Percentiles rank a stretch among this genome's conserved stretches.
These are phyloP conservation scores for Candida hispaniensis DNA, from an alignment of 805 yeast genomes.

Conservation along the genomic window DNA sequence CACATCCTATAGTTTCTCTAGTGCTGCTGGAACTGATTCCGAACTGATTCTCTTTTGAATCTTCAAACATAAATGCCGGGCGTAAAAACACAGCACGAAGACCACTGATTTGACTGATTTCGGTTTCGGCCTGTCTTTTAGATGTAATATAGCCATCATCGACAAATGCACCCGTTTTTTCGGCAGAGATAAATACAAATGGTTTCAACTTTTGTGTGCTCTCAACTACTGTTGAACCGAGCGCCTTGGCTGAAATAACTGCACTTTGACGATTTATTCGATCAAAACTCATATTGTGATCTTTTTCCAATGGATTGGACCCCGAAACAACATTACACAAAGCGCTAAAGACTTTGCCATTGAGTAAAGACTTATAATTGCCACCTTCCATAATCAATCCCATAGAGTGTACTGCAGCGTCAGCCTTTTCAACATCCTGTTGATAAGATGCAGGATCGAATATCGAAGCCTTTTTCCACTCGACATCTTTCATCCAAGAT, in stretches of 20 bases:
- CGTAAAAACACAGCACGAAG: constrained; percentile 57
- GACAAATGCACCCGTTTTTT: constrained; percentile 52
- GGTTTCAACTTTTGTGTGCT: constrained; percentile 25
- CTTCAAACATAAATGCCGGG: constrained; percentile 79
- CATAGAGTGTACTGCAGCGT: constrained; percentile 70
- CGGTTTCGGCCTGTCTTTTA: constrained; percentile 64
- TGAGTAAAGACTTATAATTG: constrained; percentile 48
- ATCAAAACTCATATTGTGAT: constrained; percentile 41
- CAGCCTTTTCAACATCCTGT: constrained; percentile 37
- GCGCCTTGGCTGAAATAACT: constrained; percentile 47
- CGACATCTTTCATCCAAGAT: constrained; percentile 35
- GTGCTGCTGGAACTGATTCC: constrained; percentile 30
- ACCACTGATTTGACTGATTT: constrained; percentile 33
- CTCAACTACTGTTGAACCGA: constrained; percentile 26
- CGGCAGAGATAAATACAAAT: constrained; percentile 76
- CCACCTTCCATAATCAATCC: constrained; percentile 63
- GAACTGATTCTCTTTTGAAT: constrained; percentile 19
- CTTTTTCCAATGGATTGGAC: constrained; percentile 42
- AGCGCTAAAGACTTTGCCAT: constrained; percentile 15
- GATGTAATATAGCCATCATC: constrained; percentile 64
- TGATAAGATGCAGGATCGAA: constrained; percentile 52
- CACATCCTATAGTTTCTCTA: constrained; percentile 29
- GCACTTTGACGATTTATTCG: constrained; percentile 64
- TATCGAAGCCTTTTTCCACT: constrained; percentile 59
- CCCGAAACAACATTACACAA: constrained; percentile 32